Evolutionary conservation across 2,329 filamentous ascomycete genomes (phyloP).

Genomic region (Alternaria incomplexa): DNA sequence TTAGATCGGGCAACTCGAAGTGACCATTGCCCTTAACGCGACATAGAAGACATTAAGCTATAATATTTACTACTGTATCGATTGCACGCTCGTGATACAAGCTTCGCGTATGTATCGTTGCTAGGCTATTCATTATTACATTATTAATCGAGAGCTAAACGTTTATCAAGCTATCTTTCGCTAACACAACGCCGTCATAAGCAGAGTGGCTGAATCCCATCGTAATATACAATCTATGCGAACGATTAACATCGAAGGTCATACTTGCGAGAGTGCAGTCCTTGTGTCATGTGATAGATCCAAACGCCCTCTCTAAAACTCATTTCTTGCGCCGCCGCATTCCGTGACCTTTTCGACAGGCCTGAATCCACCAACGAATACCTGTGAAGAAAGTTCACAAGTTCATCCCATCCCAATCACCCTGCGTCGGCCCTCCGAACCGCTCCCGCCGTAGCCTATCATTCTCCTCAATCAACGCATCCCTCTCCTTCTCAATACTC

Average conservation of each 20-base stretch:
- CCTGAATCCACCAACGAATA: not conserved
- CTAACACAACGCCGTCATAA: not conserved
- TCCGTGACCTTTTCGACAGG: not conserved
- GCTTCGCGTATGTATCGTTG: not conserved
- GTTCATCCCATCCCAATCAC: not conserved
- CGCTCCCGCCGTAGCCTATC: slow-evolving; percentile 27
- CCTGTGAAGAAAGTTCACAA: not conserved
- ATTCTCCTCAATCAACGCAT: slow-evolving; percentile 32
- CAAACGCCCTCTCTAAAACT: not conserved
- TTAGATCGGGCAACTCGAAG: not conserved
- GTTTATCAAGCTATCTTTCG: not conserved
- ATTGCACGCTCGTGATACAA: not conserved
- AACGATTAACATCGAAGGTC: not conserved
- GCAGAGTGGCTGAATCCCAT: not conserved
- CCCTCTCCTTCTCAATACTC: slow-evolving; percentile 37
- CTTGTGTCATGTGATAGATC: not conserved
- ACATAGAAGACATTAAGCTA: not conserved
- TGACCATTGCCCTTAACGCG: not conserved
- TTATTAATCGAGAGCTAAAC: not conserved
- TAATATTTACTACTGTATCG: not conserved
- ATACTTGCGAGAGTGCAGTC: not conserved
- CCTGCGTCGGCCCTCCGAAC: not conserved
- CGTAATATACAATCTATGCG: not conserved
- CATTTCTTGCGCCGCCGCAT: not conserved
- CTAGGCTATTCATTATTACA: not conserved